Evolutionary conservation across 176 grass and related monocot genomes (phyloP).

Genomic region (Aegilops tauschii): DNA sequence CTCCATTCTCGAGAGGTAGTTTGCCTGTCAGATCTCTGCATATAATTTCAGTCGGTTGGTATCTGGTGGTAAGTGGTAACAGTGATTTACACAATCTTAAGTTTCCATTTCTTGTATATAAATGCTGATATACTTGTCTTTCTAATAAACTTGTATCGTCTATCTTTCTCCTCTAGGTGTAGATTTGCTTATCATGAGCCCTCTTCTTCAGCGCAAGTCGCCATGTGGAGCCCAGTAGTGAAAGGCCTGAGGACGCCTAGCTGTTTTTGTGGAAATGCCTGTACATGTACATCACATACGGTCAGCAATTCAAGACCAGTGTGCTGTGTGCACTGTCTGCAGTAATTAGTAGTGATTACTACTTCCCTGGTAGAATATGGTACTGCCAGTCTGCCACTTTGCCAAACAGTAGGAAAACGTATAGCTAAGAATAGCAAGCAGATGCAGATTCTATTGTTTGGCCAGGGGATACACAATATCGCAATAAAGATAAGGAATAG

Average conservation of each 20-base stretch:
- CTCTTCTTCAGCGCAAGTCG: constrained; percentile 2
- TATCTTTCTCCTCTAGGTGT: neutral
- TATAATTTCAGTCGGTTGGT: too few relatives aligned
- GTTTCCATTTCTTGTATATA: too few relatives aligned
- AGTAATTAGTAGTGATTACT: neutral
- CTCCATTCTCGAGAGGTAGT: neutral
- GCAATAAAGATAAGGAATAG: too few relatives aligned
- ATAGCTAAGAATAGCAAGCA: too few relatives aligned
- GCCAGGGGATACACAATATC: too few relatives aligned
- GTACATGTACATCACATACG: neutral
- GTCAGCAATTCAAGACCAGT: constrained; percentile 15
- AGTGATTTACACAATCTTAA: too few relatives aligned
- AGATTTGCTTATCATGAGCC: constrained; percentile 6
- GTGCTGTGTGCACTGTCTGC: neutral
- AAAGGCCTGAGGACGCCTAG: neutral
- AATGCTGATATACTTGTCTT: neutral
- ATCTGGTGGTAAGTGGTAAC: too few relatives aligned
- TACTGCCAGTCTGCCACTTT: constrained; percentile 3
- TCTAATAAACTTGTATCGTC: neutral
- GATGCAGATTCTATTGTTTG: too few relatives aligned
- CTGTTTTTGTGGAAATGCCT: neutral
- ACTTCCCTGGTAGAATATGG: constrained; percentile 1
- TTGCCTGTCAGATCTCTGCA: neutral
- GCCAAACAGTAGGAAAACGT: neutral
- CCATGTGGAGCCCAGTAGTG: neutral